Conservation (phyloP, 164 flowering plant genomes). For the Vitis labrusca region DNA sequence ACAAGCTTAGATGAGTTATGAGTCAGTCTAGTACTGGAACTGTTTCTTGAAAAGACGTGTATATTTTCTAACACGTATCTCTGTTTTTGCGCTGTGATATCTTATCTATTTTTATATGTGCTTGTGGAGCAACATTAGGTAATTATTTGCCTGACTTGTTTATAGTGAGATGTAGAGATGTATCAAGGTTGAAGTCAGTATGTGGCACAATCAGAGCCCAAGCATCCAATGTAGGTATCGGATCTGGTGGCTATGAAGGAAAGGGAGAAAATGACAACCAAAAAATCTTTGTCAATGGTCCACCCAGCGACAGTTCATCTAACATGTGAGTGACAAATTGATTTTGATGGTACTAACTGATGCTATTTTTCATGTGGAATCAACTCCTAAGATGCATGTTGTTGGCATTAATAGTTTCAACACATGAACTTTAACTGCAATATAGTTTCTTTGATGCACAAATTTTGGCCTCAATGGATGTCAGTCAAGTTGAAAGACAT, state of each 20-base stretch:
- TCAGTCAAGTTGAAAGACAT: no score
- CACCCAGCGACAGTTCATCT: conserved; percentile 35
- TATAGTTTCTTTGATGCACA: no score
- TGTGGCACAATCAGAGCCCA: conserved; percentile 40
- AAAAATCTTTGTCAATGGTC: conserved; percentile 15
- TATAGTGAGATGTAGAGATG: conserved; percentile 49
- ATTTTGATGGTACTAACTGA: background rate
- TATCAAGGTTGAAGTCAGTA: conserved; percentile 22
- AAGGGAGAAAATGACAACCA: conserved; percentile 40
- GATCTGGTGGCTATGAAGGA: conserved; percentile 66
- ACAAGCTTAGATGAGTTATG: no score
- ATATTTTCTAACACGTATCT: no score
- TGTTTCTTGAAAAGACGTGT: no score
- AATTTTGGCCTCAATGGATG: no score
- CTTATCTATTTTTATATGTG: background rate
- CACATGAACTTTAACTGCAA: no score
- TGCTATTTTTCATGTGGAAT: background rate
- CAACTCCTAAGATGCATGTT: background rate
- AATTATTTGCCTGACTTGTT: conserved; percentile 1
- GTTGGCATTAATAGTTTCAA: background rate
- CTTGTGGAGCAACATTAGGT: background rate
- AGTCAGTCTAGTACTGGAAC: no score
- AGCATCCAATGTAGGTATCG: conserved; percentile 68
- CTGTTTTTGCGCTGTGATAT: background rate
- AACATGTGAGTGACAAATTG: conserved; percentile 47